Evolutionary conservation across 1,284 basidiomycete genomes (phyloP).

Genomic region (Malassezia sympodialis): DNA sequence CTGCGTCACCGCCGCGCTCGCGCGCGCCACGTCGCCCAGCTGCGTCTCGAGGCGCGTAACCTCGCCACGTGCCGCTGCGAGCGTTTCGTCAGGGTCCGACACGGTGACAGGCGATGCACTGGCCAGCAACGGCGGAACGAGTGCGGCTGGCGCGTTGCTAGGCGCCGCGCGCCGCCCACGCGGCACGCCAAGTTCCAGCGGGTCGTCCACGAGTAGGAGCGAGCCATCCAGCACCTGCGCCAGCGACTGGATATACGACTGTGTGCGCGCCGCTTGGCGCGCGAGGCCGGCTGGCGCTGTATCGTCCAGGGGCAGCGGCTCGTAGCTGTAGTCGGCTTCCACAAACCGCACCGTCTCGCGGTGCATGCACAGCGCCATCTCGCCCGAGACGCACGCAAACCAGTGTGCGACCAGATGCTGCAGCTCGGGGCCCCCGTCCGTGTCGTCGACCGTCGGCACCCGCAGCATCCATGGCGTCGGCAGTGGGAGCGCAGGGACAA

Average conservation of each 20-base stretch:
- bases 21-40: conserved; percentile 2
- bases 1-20: conserved; percentile 2
- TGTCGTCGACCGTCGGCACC: background rate
- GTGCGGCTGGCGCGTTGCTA: background rate
- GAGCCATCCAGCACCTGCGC: conserved; percentile 9
- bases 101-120: background rate
- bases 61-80: conserved; percentile 8
- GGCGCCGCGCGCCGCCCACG: background rate
- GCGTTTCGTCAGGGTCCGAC: conserved; percentile 6
- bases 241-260: conserved; percentile 5
- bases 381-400: conserved; percentile 28
- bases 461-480: conserved; percentile 18
- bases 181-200: background rate
- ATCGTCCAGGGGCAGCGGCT: conserved; percentile 18
- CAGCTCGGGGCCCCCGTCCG: conserved; percentile 26
- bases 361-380: conserved; percentile 26
- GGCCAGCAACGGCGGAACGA: conserved; percentile 1
- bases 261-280: background rate
- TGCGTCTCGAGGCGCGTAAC: conserved; percentile 14
- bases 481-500: conserved; percentile 31
- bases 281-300: background rate
- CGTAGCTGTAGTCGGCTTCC: conserved; percentile 40
- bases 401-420: conserved; percentile 27
- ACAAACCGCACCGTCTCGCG: conserved; percentile 35
- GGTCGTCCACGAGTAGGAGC: background rate